phyloP scores from a whole-genome alignment of 306 rosid species.

The Casuarina glauca region DNA sequence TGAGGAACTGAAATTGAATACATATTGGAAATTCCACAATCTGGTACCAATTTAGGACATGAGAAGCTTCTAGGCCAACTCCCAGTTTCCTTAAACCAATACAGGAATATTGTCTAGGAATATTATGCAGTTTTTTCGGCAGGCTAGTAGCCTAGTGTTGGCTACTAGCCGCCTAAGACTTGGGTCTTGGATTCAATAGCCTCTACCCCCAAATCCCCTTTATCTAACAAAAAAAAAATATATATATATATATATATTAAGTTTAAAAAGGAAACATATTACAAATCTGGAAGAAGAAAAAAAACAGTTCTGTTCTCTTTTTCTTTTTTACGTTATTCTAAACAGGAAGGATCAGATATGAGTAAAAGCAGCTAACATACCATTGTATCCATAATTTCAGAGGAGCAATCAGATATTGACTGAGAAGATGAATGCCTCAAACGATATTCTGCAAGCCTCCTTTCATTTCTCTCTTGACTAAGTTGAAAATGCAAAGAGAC shows the following conservation, averaged over 20 bases:
- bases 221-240: no score
- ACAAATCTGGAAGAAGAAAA: not conserved
- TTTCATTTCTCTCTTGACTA: slow-evolving; percentile 81
- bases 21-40: not conserved
- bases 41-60: not conserved
- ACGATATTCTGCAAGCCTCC: slow-evolving; percentile 68
- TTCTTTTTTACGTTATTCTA: no score
- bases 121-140: not conserved
- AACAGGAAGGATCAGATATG: not conserved
- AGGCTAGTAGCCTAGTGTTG: no score
- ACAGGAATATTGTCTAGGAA: not conserved
- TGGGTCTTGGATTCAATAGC: no score
- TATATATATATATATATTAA: no score
- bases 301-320: not conserved
- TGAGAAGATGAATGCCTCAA: slow-evolving; percentile 53
- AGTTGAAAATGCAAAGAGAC: slow-evolving; percentile 75
- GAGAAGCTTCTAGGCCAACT: not conserved
- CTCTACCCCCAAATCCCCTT: no score
- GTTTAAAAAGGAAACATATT: not conserved
- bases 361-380: slow-evolving; percentile 31
- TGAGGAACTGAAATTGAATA: not conserved
- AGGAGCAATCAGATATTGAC: slow-evolving; percentile 43
- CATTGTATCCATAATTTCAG: slow-evolving; percentile 29
- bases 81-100: not conserved
- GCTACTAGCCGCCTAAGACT: no score